These are phyloP conservation scores for Bertia moriformis DNA, from an alignment of 2,329 filamentous ascomycete genomes.

Conservation along the genomic window DNA sequence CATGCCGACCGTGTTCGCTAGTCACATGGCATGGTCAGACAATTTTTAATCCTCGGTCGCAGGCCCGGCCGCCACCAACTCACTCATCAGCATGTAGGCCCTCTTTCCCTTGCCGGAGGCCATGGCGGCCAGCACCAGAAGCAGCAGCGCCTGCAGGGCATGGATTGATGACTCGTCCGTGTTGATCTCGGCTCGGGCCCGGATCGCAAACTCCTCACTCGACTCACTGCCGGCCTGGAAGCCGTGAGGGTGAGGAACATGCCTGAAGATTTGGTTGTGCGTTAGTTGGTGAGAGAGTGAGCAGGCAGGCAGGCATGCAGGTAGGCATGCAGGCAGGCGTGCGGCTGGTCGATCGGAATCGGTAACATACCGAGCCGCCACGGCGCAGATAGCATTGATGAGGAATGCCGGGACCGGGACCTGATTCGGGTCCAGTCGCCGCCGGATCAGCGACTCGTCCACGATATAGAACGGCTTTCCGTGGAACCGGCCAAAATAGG, in stretches of 20 bases:
- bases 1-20: conserved; percentile 69
- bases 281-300: conserved; percentile 7
- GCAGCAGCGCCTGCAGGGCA: conserved; percentile 58
- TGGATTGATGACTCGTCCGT: conserved; percentile 72
- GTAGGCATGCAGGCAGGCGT: no score
- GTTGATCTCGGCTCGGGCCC: conserved; percentile 57
- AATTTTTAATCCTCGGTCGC: not conserved
- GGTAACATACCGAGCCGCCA: conserved; percentile 43
- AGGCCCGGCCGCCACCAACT: not conserved
- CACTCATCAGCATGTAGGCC: conserved; percentile 72
- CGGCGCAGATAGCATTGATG: conserved; percentile 41
- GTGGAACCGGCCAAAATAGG: conserved; percentile 67
- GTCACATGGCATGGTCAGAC: conserved; percentile 15
- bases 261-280: no score
- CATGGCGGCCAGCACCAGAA: conserved; percentile 63
- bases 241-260: conserved; percentile 52
- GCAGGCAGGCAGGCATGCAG: conserved; percentile 1
- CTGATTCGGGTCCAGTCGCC: no score
- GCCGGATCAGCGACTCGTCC: conserved; percentile 61
- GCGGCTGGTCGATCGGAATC: no score
- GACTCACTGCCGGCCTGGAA: conserved; percentile 53
- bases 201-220: conserved; percentile 60
- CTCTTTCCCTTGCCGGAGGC: conserved; percentile 70
- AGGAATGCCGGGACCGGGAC: conserved; percentile 37
- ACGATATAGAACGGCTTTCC: conserved; percentile 71